These are phyloP conservation scores for Blepharisma stoltei DNA, from an alignment of 73 alveolate genomes.

Conservation along the genomic window DNA sequence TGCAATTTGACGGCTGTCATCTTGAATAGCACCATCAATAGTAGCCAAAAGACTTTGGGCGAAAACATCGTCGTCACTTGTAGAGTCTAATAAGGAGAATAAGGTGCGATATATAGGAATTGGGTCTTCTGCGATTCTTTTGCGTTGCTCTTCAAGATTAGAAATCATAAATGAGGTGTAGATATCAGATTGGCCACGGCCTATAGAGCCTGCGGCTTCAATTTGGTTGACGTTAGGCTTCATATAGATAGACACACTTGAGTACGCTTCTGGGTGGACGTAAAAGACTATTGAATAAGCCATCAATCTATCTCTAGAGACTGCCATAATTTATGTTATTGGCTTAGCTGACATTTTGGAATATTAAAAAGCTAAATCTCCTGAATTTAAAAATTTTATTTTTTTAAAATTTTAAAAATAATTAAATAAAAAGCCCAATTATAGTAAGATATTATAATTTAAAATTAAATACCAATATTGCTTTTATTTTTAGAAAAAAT, in stretches of 20 bases:
- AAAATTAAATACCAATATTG: too few relatives aligned
- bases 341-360: too few relatives aligned
- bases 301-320: constrained; percentile 5
- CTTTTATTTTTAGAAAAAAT: too few relatives aligned
- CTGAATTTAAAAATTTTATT: too few relatives aligned
- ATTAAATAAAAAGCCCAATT: too few relatives aligned
- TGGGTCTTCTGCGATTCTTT: background rate
- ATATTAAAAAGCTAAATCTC: too few relatives aligned
- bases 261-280: constrained; percentile 23
- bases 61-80: background rate
- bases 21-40: background rate
- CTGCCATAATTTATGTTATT: background rate
- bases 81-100: background rate
- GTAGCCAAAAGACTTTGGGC: background rate
- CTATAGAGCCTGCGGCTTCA: background rate
- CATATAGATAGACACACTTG: background rate
- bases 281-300: constrained; percentile 16
- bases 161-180: constrained; percentile 4
- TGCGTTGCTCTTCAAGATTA: constrained; percentile 23
- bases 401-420: too few relatives aligned
- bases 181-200: constrained; percentile 4
- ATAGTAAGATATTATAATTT: too few relatives aligned
- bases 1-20: background rate
- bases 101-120: background rate
- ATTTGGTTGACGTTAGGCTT: background rate